Evolutionary conservation across 1,284 basidiomycete genomes (phyloP).

Genomic region (Microbotryum violaceum): DNA sequence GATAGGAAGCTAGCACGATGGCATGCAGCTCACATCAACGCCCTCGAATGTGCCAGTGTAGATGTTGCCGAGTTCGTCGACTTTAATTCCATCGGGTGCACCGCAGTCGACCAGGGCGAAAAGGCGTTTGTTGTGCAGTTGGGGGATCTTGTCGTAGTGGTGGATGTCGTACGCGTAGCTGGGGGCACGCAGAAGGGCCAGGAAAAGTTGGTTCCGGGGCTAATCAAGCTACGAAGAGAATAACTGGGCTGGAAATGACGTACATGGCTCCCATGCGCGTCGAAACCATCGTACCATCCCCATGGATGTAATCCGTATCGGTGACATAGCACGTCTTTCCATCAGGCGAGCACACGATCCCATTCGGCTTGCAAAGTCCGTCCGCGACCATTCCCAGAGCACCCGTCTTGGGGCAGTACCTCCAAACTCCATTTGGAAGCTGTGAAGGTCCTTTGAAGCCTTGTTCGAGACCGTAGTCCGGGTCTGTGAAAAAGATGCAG

Average conservation of each 20-base stretch:
- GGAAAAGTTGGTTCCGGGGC: background rate
- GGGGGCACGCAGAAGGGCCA: background rate
- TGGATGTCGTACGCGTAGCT: slow-evolving; percentile 65
- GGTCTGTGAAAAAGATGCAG: slow-evolving; percentile 64
- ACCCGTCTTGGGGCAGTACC: slow-evolving; percentile 58
- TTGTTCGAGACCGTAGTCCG: slow-evolving; percentile 46
- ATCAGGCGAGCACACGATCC: slow-evolving; percentile 60
- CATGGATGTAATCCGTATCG: slow-evolving; percentile 36
- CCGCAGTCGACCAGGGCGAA: slow-evolving; percentile 65
- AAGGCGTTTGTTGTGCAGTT: slow-evolving; percentile 52
- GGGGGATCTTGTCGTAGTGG: slow-evolving; percentile 52
- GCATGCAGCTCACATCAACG: slow-evolving; percentile 48
- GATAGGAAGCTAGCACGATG: background rate
- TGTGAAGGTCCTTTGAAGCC: slow-evolving; percentile 58
- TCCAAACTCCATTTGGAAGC: slow-evolving; percentile 64
- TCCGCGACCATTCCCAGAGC: slow-evolving; percentile 61
- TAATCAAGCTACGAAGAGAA: background rate
- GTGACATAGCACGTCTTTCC: slow-evolving; percentile 61
- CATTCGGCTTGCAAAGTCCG: slow-evolving; percentile 53
- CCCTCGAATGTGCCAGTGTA: slow-evolving; percentile 65
- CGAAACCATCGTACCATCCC: slow-evolving; percentile 5
- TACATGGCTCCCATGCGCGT: slow-evolving; percentile 6
- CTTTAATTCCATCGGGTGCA: slow-evolving; percentile 54
- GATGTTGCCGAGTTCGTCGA: slow-evolving; percentile 58
- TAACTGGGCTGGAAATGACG: background rate